Evolutionary conservation across 257 asterid genomes (phyloP).

Genomic region (Voacanga thouarsii): DNA sequence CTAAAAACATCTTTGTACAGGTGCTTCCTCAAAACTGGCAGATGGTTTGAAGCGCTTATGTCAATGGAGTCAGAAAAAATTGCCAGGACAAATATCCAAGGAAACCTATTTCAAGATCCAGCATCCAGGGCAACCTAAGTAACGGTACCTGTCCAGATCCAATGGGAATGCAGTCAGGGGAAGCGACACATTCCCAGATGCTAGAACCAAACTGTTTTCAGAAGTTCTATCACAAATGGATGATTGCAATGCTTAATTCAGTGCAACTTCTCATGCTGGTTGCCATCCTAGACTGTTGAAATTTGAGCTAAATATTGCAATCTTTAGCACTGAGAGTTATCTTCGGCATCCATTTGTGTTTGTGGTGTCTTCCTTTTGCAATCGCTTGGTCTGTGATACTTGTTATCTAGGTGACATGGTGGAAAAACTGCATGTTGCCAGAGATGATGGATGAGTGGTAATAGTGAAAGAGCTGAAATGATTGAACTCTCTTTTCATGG

Average conservation of each 20-base stretch:
- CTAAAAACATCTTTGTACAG: too few species aligned
- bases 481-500: conserved; percentile 81
- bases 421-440: conserved; percentile 82
- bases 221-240: not conserved
- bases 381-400: conserved; percentile 1
- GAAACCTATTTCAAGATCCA: not conserved
- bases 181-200: not conserved
- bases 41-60: too few species aligned
- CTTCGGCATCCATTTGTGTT: not conserved
- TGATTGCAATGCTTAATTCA: not conserved
- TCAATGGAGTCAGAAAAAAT: not conserved
- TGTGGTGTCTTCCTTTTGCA: not conserved
- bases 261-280: not conserved
- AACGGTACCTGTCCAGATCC: not conserved
- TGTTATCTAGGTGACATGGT: conserved; percentile 82
- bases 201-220: not conserved
- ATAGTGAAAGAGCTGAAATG: conserved; percentile 63
- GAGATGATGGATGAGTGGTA: conserved; percentile 63
- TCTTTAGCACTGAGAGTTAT: not conserved
- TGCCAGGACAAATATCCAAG: not conserved
- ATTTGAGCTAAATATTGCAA: not conserved
- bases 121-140: not conserved
- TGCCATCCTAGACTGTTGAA: not conserved
- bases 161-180: not conserved
- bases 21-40: too few species aligned